Percentiles rank a stretch among this genome's conserved stretches.
These are phyloP conservation scores for Colletotrichum orchidophilum DNA, from an alignment of 2,329 filamentous ascomycete genomes.

Conservation along the genomic window DNA sequence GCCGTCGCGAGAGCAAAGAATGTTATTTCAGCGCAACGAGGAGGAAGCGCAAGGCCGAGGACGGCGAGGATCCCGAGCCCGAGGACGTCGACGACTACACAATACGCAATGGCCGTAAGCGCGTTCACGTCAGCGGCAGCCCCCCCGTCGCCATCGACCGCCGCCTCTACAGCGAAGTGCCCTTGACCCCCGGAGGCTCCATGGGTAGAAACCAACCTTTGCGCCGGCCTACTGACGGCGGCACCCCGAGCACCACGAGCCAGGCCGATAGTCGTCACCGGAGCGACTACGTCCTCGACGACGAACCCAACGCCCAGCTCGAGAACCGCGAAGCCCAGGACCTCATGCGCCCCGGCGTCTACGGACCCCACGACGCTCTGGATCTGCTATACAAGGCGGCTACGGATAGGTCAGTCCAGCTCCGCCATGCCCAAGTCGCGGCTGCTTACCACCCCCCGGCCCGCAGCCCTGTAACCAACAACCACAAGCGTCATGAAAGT, in stretches of 20 bases:
- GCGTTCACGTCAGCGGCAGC: slow-evolving; percentile 60
- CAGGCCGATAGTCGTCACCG: slow-evolving; percentile 39
- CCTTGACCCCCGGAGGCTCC: slow-evolving; percentile 73
- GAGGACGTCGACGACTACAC: slow-evolving; percentile 70
- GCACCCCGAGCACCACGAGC: slow-evolving; percentile 44
- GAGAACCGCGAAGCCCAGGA: slow-evolving; percentile 73
- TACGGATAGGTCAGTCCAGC: slow-evolving; percentile 63
- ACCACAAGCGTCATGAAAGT: slow-evolving; percentile 44
- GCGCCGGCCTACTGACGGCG: slow-evolving; percentile 63
- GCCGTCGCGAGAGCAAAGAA: slow-evolving; percentile 92
- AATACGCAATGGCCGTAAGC: slow-evolving; percentile 77
- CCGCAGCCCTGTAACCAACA: slow-evolving; percentile 23
- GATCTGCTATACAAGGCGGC: slow-evolving; percentile 91
- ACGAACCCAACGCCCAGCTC: slow-evolving; percentile 68
- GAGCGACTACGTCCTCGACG: slow-evolving; percentile 51
- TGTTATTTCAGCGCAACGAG: slow-evolving; percentile 97
- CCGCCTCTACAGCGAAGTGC: slow-evolving; percentile 60
- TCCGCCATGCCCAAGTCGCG: slow-evolving; percentile 25
- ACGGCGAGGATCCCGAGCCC: slow-evolving; percentile 59
- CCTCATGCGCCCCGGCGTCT: slow-evolving; percentile 78
- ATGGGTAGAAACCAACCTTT: slow-evolving; percentile 73
- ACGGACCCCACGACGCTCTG: slow-evolving; percentile 91
- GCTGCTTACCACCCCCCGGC: slow-evolving; percentile 31
- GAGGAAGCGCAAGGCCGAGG: slow-evolving; percentile 84
- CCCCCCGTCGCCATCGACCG: slow-evolving; percentile 55